A percentile compares a stretch with the other conserved stretches of the same genome.
phyloP scores from a whole-genome alignment of 2,329 filamentous ascomycete species.

The Diplodia scrobiculata region DNA sequence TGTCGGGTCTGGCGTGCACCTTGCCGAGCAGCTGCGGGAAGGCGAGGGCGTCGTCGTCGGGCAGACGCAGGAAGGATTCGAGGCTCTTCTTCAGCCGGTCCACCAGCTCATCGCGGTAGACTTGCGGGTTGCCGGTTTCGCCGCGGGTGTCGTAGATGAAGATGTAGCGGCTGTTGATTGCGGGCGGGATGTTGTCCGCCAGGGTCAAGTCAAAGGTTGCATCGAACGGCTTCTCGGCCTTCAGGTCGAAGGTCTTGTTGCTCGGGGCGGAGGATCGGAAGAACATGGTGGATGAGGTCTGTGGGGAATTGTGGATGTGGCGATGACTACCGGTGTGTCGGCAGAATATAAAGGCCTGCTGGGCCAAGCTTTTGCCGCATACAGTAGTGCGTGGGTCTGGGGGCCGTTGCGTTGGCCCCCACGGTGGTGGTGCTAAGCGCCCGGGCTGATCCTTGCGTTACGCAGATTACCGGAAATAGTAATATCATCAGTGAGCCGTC shows the following conservation, averaged over 20 bases:
- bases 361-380: neutral
- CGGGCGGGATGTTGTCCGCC: slow-evolving; percentile 8
- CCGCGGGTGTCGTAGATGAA: slow-evolving; percentile 1
- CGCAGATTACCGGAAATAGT: no score
- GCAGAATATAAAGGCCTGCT: neutral
- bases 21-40: slow-evolving; percentile 10
- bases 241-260: neutral
- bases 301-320: neutral
- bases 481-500: no score
- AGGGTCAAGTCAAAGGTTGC: neutral
- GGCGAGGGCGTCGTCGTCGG: neutral
- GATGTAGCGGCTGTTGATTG: slow-evolving; percentile 14
- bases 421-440: no score
- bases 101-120: neutral
- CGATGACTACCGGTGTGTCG: neutral
- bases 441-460: no score
- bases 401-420: no score
- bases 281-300: slow-evolving; percentile 1
- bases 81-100: slow-evolving; percentile 6
- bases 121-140: neutral
- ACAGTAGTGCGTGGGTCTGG: no score
- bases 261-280: slow-evolving; percentile 5
- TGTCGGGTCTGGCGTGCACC: slow-evolving; percentile 1
- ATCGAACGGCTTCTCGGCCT: neutral
- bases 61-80: slow-evolving; percentile 3